Evolutionary conservation across 768 basidiomycete species (phyloP).

Genomic region (Macrocybe gigantea): DNA sequence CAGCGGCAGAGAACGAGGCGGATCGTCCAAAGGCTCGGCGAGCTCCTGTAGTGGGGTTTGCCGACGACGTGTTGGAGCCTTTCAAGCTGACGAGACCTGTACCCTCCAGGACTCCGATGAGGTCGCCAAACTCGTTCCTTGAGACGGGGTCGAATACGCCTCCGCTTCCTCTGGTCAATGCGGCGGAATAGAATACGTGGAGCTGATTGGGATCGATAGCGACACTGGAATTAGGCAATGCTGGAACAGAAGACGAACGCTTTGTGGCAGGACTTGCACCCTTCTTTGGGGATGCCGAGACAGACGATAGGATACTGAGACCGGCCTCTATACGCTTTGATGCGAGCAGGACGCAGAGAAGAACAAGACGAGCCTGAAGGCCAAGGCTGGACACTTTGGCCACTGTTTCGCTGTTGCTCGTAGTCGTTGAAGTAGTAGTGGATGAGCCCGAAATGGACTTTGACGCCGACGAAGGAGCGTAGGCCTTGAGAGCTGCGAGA

Average conservation of each 20-base stretch:
- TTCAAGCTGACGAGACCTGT: conserved; percentile 41
- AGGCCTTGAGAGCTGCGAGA: conserved; percentile 68
- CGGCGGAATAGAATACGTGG: conserved; percentile 54
- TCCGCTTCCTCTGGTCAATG: conserved; percentile 51
- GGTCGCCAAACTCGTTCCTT: conserved; percentile 71
- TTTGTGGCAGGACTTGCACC: conserved; percentile 42
- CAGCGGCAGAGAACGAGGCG: conserved; percentile 45
- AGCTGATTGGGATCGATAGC: conserved; percentile 56
- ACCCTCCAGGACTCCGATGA: conserved; percentile 68
- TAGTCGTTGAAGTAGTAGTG: conserved; percentile 12
- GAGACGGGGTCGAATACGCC: conserved; percentile 61
- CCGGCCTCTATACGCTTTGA: conserved; percentile 55
- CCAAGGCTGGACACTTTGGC: conserved; percentile 64
- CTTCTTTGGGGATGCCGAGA: conserved; percentile 29
- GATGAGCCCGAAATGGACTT: conserved; percentile 15
- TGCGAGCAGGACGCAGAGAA: conserved; percentile 60
- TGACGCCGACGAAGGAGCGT: conserved; percentile 40
- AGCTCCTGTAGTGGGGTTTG: conserved; percentile 18
- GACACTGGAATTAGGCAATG: conserved; percentile 19
- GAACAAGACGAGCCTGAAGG: conserved; percentile 66
- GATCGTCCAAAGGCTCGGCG: conserved; percentile 52
- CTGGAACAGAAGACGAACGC: conserved; percentile 35
- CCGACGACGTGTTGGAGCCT: conserved; percentile 1
- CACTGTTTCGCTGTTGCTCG: conserved; percentile 53
- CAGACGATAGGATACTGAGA: conserved; percentile 39